Evolutionary conservation across 2,329 filamentous ascomycete genomes (phyloP), one percentile per base, ranked within the genome.

Genomic region (Phyllosticta citrichinensis): DNA sequence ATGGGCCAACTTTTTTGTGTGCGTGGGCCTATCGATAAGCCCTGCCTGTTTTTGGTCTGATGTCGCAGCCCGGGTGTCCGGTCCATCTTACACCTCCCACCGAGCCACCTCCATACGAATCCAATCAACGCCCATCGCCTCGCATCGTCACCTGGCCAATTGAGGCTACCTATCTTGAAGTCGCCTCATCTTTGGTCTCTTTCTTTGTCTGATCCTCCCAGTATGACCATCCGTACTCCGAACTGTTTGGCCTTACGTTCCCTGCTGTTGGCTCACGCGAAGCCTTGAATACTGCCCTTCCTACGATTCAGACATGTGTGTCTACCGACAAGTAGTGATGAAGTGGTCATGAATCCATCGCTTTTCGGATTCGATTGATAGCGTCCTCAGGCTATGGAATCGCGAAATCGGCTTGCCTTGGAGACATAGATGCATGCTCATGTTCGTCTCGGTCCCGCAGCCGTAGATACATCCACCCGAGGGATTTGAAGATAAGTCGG

Each of bases 11-110:
- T 57, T 61, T 61, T 61, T 52, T 5, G 14, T 47, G 40, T 60
- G 53, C 27, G 59, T 27, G 54, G 59, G 54, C 24, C 59, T 56
- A 60, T 60, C 57, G 57, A 50, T 59, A 30, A 60, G 53, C 35
- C 24, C 35, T 22, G 5, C 24, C 58, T 60, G 52, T 56, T 56
- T 60, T 56, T 55, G 55, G 58, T 22, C 3, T 22, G 22, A 22
- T 2, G 22, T 51, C 27, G 27, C 6, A 30, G 52, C 57, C 27
- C 25, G 24, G 5, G 5, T 19, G 6, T 14, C 19, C n/a, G 14
- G 12, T 35, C 20, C 19, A 6, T 50, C 56, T 47, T 35, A 22
- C 50, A 25, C 19, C 57, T 52, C 57, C 57, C 22, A 47, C 50
- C 52, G 22, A 51, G 30, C 57, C 50, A 55, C 52, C 12, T 40